Evolutionary conservation across 2,329 filamentous ascomycete species (phyloP).

Genomic region (Monosporascus sp.): DNA sequence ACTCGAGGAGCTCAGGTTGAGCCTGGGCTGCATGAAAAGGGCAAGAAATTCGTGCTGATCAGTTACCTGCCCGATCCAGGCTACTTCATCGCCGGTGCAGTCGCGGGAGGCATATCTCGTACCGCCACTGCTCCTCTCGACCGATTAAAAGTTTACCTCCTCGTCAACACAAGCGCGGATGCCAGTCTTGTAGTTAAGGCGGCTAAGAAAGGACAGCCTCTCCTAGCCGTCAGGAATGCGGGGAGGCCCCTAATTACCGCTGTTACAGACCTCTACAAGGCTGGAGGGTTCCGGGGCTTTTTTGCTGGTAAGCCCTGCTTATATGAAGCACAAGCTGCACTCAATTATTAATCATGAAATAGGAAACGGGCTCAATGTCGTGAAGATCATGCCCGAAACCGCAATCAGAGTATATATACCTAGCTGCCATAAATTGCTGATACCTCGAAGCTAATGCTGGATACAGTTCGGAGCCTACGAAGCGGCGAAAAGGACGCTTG

Average conservation of each 20-base stretch:
- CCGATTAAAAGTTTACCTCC: slow-evolving; percentile 93
- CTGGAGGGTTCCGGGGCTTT: slow-evolving; percentile 80
- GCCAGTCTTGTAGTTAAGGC: slow-evolving; percentile 54
- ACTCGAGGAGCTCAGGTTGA: slow-evolving; percentile 21
- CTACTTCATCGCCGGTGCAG: slow-evolving; percentile 94
- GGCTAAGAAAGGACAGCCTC: slow-evolving; percentile 62
- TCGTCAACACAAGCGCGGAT: slow-evolving; percentile 73
- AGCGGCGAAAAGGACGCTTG: slow-evolving; percentile 82
- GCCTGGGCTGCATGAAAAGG: slow-evolving; percentile 28
- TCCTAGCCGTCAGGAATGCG: slow-evolving; percentile 60
- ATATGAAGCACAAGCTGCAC: not conserved
- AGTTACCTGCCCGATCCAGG: slow-evolving; percentile 79
- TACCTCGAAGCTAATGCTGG: slow-evolving; percentile 8
- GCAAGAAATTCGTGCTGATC: slow-evolving; percentile 51
- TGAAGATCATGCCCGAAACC: slow-evolving; percentile 98
- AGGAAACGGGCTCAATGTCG: slow-evolving; percentile 94
- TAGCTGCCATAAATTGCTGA: not conserved
- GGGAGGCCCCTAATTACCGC: slow-evolving; percentile 67
- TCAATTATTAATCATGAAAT: slow-evolving; percentile 5
- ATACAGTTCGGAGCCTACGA: slow-evolving; percentile 84
- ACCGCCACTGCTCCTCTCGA: slow-evolving; percentile 95
- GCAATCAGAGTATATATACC: slow-evolving; percentile 65
- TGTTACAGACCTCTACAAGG: slow-evolving; percentile 71
- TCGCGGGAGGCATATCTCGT: slow-evolving; percentile 89
- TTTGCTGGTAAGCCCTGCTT: slow-evolving; percentile 68